Evolutionary conservation across 495 filamentous ascomycete genomes (phyloP).

Genomic region (Podospora didyma): DNA sequence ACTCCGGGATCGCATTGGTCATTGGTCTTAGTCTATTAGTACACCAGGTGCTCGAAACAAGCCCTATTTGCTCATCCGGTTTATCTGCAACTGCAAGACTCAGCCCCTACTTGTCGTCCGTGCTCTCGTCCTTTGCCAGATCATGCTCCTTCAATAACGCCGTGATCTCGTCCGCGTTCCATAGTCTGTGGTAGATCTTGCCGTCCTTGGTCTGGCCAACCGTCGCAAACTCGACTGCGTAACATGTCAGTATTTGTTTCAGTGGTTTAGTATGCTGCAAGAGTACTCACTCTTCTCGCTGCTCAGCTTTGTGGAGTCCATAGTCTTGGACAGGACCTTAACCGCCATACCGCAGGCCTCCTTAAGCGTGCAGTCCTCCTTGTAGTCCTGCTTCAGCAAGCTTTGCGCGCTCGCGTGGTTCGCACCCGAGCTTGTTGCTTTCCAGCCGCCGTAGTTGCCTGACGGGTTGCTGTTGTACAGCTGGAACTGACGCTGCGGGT

Average conservation of each 20-base stretch:
- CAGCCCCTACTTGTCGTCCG: slow-evolving; percentile 55
- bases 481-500: slow-evolving; percentile 93
- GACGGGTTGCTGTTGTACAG: slow-evolving; percentile 99
- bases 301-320: slow-evolving; percentile 98
- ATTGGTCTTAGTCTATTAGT: slow-evolving; percentile 18
- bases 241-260: slow-evolving; percentile 8
- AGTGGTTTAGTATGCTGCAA: background rate
- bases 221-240: slow-evolving; percentile 92
- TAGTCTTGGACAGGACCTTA: slow-evolving; percentile 99
- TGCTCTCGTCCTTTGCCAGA: slow-evolving; percentile 80
- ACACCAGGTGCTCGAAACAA: slow-evolving; percentile 24
- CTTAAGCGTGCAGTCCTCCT: slow-evolving; percentile 92
- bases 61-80: background rate
- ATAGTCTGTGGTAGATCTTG: slow-evolving; percentile 96
- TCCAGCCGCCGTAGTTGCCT: slow-evolving; percentile 99
- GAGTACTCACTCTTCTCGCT: slow-evolving; percentile 85
- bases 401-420: slow-evolving; percentile 98
- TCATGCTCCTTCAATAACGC: slow-evolving; percentile 91
- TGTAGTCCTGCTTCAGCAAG: slow-evolving; percentile 98
- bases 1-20: background rate
- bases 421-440: slow-evolving; percentile 94
- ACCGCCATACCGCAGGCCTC: slow-evolving; percentile 97
- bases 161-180: slow-evolving; percentile 95
- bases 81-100: background rate
- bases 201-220: slow-evolving; percentile 92